These are phyloP conservation scores for Globisporangium nagaii DNA, from an alignment of 352 stramenopile species.

Conservation along the genomic window DNA sequence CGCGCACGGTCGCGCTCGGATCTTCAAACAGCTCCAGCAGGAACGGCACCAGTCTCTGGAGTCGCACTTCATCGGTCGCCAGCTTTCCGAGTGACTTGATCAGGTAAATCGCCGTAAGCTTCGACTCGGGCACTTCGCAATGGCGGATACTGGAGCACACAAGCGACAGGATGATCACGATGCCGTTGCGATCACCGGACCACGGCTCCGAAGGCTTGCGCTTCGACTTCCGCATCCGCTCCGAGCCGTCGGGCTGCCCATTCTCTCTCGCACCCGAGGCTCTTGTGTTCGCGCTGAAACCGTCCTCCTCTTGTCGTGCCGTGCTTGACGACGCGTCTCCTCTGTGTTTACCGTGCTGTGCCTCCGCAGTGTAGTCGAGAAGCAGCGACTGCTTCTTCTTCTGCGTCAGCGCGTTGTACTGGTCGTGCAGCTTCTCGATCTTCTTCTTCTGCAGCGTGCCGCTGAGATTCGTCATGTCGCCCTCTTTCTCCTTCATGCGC, in stretches of 20 bases:
- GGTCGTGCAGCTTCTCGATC: conserved; percentile 76
- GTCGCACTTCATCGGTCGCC: conserved; percentile 90
- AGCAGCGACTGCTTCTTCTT: conserved; percentile 74
- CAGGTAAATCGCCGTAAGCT: conserved; percentile 89
- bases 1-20: conserved; percentile 82
- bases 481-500: conserved; percentile 63
- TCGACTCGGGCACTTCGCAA: conserved; percentile 80
- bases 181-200: conserved; percentile 66
- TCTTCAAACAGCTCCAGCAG: conserved; percentile 93
- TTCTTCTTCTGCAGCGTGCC: conserved; percentile 77
- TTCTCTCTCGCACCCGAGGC: background rate
- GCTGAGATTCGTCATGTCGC: conserved; percentile 64
- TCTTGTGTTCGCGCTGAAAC: background rate
- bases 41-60: conserved; percentile 94
- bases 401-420: conserved; percentile 71
- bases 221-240: conserved; percentile 9
- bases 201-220: conserved; percentile 15
- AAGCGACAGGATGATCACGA: conserved; percentile 82
- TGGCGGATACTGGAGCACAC: conserved; percentile 82
- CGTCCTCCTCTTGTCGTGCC: conserved; percentile 1
- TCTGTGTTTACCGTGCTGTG: conserved; percentile 16
- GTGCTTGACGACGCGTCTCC: conserved; percentile 13
- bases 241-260: conserved; percentile 1
- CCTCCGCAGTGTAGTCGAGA: conserved; percentile 43
- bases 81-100: conserved; percentile 87